A percentile compares a stretch with the other conserved stretches of the same genome.
phyloP scores from a whole-genome alignment of 139 green algal genomes.

The Microglena sp. region DNA sequence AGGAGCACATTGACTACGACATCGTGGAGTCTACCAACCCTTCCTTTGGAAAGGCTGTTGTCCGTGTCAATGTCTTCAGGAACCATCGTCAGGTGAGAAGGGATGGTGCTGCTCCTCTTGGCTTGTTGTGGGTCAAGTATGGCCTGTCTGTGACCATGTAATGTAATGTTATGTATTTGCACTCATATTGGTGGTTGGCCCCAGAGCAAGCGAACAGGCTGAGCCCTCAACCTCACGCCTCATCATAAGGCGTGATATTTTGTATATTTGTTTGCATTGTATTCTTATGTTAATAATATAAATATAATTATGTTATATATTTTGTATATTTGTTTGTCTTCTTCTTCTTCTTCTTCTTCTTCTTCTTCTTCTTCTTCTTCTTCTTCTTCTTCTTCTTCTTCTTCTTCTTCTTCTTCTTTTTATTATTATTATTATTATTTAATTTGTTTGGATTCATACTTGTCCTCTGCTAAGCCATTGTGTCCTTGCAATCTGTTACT shows the following conservation, averaged over 20 bases:
- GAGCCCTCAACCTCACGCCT: too few species aligned
- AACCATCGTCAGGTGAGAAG: constrained; percentile 66
- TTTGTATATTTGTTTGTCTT: not conserved
- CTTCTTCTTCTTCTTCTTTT: not conserved
- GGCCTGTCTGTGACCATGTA: not conserved
- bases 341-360: not conserved
- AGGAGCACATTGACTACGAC: constrained; percentile 96
- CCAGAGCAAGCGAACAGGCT: too few species aligned
- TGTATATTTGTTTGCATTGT: too few species aligned
- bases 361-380: not conserved
- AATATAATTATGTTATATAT: not conserved
- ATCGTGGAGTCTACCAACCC: constrained; percentile 90
- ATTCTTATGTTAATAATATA: too few species aligned
- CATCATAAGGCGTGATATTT: too few species aligned
- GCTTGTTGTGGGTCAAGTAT: too few species aligned
- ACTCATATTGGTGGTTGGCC: too few species aligned
- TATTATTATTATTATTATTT: not conserved
- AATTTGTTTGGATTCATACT: not conserved
- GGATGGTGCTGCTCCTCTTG: not conserved
- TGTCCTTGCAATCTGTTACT: not conserved
- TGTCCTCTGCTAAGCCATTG: not conserved
- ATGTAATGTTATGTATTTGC: not conserved
- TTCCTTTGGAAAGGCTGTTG: constrained; percentile 73
- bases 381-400: not conserved
- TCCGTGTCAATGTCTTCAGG: constrained; percentile 89